These are phyloP conservation scores for Aspergillus nidulans DNA, from an alignment of 495 filamentous ascomycete species.

Conservation along the genomic window DNA sequence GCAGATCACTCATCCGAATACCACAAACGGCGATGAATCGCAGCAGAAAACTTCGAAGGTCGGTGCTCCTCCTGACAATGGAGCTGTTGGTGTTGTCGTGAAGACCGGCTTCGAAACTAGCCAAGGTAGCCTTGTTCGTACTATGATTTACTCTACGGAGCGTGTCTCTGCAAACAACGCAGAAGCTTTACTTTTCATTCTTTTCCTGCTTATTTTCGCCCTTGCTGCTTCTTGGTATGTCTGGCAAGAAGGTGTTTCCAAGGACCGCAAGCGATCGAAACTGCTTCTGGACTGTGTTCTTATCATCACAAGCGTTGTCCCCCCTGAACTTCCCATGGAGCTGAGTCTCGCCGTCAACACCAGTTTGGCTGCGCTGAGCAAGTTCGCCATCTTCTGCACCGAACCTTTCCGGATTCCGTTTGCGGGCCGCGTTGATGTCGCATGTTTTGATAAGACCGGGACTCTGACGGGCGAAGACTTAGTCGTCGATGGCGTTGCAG, in stretches of 20 bases:
- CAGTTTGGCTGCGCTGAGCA: slow-evolving; percentile 91
- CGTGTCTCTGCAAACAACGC: slow-evolving; percentile 95
- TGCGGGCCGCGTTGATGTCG: slow-evolving; percentile 90
- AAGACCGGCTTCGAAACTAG: slow-evolving; percentile 99
- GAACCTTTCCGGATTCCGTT: slow-evolving; percentile 99
- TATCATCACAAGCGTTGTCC: slow-evolving; percentile 95
- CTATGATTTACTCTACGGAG: slow-evolving; percentile 99
- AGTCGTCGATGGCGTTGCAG: slow-evolving; percentile 95
- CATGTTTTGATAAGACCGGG: slow-evolving; percentile 98
- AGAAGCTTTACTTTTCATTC: slow-evolving; percentile 91
- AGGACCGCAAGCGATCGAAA: slow-evolving; percentile 95
- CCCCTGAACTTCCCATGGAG: slow-evolving; percentile 97
- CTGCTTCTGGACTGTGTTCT: slow-evolving; percentile 94
- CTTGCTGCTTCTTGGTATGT: slow-evolving; percentile 99
- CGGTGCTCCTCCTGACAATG: slow-evolving; percentile 75
- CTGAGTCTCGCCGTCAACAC: slow-evolving; percentile 96
- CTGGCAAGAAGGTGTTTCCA: slow-evolving; percentile 90
- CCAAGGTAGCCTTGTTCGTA: slow-evolving; percentile 93
- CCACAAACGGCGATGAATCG: slow-evolving; percentile 62
- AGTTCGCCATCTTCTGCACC: slow-evolving; percentile 96
- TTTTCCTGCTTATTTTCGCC: slow-evolving; percentile 94
- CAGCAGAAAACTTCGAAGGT: slow-evolving; percentile 64
- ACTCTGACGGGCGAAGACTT: slow-evolving; percentile 96
- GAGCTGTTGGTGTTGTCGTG: slow-evolving; percentile 87
- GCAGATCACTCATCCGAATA: slow-evolving; percentile 78